These are phyloP conservation scores for Sphenostylis stenocarpa DNA, from an alignment of 306 rosid genomes.

Conservation along the genomic window DNA sequence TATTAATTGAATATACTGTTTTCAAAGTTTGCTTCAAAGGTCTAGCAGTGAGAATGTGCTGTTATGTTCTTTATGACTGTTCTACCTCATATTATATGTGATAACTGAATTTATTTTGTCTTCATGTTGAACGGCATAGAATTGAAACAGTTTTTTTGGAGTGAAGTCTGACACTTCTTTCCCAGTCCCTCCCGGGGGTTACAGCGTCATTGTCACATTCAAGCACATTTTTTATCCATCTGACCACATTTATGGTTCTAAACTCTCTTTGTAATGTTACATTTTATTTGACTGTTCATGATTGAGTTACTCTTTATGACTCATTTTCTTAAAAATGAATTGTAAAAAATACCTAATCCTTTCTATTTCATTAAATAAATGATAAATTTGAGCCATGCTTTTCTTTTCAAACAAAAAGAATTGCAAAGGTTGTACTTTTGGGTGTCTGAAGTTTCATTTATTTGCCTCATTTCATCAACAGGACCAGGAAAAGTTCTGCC, in stretches of 20 bases:
- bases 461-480: conserved; percentile 47
- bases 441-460: conserved; percentile 7
- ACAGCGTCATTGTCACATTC: conserved; percentile 19
- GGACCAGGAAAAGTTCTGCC: conserved; percentile 71
- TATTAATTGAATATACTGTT: neutral
- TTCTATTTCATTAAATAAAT: neutral
- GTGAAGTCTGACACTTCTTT: neutral
- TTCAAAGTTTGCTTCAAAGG: conserved; percentile 3
- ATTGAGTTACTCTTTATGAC: neutral
- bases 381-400: neutral
- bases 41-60: neutral
- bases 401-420: neutral
- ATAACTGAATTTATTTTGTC: neutral
- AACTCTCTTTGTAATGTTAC: neutral
- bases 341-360: neutral
- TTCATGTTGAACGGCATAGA: neutral
- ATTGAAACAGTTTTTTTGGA: neutral
- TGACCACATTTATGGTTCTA: neutral
- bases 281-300: neutral
- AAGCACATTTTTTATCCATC: neutral
- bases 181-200: neutral
- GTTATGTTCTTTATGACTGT: neutral
- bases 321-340: conserved; percentile 19
- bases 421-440: neutral
- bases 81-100: neutral